phyloP scores from a whole-genome alignment of 352 stramenopile genomes.

The Phytophthora hybrid region DNA sequence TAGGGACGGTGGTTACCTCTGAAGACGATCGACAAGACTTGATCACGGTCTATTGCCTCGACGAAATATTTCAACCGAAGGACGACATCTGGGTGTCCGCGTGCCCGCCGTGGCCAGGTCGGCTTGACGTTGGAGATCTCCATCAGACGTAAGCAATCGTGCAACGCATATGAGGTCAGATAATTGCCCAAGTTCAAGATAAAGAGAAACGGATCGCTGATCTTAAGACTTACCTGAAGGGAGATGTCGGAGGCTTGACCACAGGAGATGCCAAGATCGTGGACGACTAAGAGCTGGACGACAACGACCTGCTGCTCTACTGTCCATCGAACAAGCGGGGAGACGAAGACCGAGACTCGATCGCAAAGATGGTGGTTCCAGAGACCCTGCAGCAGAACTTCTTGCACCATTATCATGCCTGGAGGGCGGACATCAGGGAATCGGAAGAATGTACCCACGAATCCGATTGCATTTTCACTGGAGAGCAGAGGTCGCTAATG shows the following conservation, averaged over 20 bases:
- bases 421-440: slow-evolving; percentile 8
- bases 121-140: background rate
- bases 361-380: background rate
- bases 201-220: background rate
- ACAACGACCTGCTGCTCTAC: slow-evolving; percentile 2
- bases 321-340: background rate
- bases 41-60: background rate
- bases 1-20: background rate
- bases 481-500: background rate
- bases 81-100: background rate
- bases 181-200: background rate
- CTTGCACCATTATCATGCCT: slow-evolving; percentile 5
- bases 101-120: background rate
- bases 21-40: background rate
- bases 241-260: background rate
- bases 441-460: slow-evolving; percentile 3
- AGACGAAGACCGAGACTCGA: background rate
- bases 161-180: background rate
- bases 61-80: background rate
- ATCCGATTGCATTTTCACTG: slow-evolving; percentile 9
- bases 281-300: slow-evolving; percentile 6
- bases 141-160: slow-evolving; percentile 1
- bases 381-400: background rate
- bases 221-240: slow-evolving; percentile 4
- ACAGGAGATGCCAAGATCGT: slow-evolving; percentile 8